Percentiles rank a stretch among this genome's conserved stretches.
These are phyloP conservation scores for Solanum hybrid DNA, from an alignment of 305 asterid genomes.

Conservation along the genomic window DNA sequence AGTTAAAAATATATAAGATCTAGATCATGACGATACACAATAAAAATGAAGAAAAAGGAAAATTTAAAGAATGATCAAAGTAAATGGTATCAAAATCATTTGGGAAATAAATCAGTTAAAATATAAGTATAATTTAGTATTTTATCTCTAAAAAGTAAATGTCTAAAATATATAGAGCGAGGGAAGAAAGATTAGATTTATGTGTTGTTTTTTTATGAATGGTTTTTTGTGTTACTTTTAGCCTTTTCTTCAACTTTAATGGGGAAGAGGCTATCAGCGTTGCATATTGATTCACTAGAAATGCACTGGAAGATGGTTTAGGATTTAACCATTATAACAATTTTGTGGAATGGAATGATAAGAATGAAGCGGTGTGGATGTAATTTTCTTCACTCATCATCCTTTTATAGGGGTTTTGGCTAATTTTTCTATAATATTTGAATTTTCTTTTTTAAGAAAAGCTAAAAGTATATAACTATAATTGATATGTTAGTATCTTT, in stretches of 20 bases:
- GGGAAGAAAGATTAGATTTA: neutral
- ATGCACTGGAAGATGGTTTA: neutral
- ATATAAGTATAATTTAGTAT: neutral
- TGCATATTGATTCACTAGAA: neutral
- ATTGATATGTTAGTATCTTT: neutral
- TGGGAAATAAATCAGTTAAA: neutral
- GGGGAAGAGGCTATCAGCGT: neutral
- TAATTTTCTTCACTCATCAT: too few species aligned
- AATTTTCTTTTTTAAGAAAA: neutral
- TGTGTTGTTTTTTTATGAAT: neutral
- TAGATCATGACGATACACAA: conserved; percentile 21
- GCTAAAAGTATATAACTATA: neutral
- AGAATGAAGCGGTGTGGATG: neutral
- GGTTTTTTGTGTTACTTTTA: neutral
- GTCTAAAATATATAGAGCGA: neutral
- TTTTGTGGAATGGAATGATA: neutral
- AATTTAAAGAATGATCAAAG: conserved; percentile 21
- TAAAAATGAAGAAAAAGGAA: neutral
- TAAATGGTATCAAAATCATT: neutral
- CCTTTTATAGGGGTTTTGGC: neutral
- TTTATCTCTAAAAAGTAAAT: neutral
- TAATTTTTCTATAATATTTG: neutral
- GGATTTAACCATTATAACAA: neutral
- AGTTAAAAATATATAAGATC: conserved; percentile 17
- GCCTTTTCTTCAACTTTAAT: neutral